Evolutionary conservation across 129 eudicot genomes (phyloP), one percentile per base, ranked within the genome.

Genomic region (Logfia minima): DNA sequence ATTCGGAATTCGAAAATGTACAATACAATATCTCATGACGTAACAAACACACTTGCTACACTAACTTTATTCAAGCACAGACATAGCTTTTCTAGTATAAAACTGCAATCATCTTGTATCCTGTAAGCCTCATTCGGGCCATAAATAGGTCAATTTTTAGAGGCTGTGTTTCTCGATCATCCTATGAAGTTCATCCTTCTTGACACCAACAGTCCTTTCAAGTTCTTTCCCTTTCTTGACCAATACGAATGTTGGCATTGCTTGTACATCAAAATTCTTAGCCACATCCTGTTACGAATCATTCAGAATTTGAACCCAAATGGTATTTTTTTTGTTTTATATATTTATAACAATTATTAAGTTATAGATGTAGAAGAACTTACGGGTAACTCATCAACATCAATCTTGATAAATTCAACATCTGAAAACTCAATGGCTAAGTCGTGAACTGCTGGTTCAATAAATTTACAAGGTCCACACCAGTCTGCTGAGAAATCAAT

Each of bases 381-480:
- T 88, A 94, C 98, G 2, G 75, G 70, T 32, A 94, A 75, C 81
- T 87, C 93, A 77, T 93, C 97, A 13, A 89, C 93, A 68, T 94
- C 93, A 39, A 93, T 89, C 88, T 86, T 91, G 81, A 87, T 68
- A 79, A 94, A 89, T 63, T 89, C 93, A 11, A 94, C 90, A 2
- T 87, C 83, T n/a, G 86, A 56, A 83, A 85, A 89, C 73, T 82
- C 86, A 4, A 78, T 84, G 64, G 98, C 89, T 23, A 89, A 76
- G 53, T 84, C 92, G 13, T 82, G 80, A 66, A 91, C 53, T 5
- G 84, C 82, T 4, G 93, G 97, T 71, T 87, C 97, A 66, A 93
- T 91, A 64, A 56, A 70, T 39, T 81, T 82, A 22, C 98, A 94
- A 43, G 97, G 98, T 68, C 96, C 92, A 60, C 96, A 94, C 98